Evolutionary conservation across 495 filamentous ascomycete genomes (phyloP).

Genomic region (Penicillium ucsense): DNA sequence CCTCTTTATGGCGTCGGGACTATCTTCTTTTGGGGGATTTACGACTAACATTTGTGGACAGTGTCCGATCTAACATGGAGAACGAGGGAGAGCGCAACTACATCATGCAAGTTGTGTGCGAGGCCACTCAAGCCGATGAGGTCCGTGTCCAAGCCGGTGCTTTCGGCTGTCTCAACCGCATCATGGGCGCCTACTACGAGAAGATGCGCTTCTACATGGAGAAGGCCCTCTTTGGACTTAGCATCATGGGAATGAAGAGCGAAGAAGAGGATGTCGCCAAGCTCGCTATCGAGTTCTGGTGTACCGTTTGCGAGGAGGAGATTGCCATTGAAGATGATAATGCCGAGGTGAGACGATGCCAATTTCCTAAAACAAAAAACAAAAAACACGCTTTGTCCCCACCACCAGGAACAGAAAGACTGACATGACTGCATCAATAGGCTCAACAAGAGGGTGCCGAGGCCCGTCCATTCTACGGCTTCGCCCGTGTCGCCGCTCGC

Average conservation of each 20-base stretch:
- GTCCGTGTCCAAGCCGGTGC: constrained; percentile 86
- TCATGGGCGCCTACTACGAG: constrained; percentile 97
- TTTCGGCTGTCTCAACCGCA: constrained; percentile 93
- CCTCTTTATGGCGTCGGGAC: background rate
- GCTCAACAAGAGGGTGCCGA: constrained; percentile 63
- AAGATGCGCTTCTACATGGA: constrained; percentile 99
- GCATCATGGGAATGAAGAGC: constrained; percentile 98
- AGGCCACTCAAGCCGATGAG: constrained; percentile 89
- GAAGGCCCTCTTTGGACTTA: constrained; percentile 95
- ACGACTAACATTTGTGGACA: background rate
- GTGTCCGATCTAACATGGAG: constrained; percentile 90
- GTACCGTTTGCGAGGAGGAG: constrained; percentile 97
- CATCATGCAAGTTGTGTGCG: constrained; percentile 99
- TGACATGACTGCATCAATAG: constrained; percentile 12
- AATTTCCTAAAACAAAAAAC: background rate
- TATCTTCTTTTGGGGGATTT: background rate
- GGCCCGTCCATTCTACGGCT: constrained; percentile 83
- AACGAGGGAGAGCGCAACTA: constrained; percentile 98
- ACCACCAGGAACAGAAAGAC: background rate
- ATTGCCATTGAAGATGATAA: constrained; percentile 97
- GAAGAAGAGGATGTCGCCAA: constrained; percentile 96
- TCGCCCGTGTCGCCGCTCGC: constrained; percentile 75
- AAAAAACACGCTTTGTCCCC: background rate
- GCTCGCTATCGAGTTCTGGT: constrained; percentile 98
- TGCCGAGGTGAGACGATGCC: constrained; percentile 50